Conservation (phyloP, 139 green algal genomes). For the Micractinium sp. region DNA sequence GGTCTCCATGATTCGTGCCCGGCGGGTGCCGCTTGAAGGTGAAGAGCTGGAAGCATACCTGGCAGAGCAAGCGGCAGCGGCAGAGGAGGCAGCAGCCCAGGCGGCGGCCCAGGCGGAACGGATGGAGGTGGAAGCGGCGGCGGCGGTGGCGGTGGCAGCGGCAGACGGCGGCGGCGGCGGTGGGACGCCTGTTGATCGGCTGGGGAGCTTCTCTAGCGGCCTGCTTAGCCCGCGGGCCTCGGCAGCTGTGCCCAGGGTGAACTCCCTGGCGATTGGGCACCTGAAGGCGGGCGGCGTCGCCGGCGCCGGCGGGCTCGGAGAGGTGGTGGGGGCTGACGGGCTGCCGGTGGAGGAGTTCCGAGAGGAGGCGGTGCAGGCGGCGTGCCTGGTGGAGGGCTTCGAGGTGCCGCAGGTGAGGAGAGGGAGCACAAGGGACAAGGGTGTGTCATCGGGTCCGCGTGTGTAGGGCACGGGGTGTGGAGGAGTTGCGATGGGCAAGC, state of each 20-base stretch:
- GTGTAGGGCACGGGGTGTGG: too few species aligned
- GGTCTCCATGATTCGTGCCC: slow-evolving; percentile 59
- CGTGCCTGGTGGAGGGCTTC: slow-evolving; percentile 84
- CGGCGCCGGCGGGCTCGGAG: not conserved
- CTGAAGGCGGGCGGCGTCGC: slow-evolving; percentile 3
- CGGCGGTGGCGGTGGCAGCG: not conserved
- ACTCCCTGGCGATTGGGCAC: slow-evolving; percentile 27
- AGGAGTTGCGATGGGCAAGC: too few species aligned
- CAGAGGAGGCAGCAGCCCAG: slow-evolving; percentile 25
- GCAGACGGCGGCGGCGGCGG: not conserved
- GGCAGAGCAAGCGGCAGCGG: slow-evolving; percentile 35
- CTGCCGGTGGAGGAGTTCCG: slow-evolving; percentile 25
- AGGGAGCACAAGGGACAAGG: too few species aligned
- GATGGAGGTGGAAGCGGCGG: not conserved
- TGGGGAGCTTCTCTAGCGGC: not conserved
- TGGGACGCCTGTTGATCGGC: not conserved
- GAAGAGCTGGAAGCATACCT: slow-evolving; percentile 73
- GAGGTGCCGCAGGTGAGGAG: slow-evolving; percentile 59
- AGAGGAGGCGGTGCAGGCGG: slow-evolving; percentile 4
- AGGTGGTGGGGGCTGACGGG: slow-evolving; percentile 14
- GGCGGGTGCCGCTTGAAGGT: slow-evolving; percentile 78
- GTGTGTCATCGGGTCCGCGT: too few species aligned
- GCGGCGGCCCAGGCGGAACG: not conserved
- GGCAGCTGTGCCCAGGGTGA: not conserved
- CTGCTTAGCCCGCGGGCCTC: slow-evolving; percentile 5